Evolutionary conservation across 2,329 filamentous ascomycete species (phyloP), one percentile per base, ranked within the genome.

Genomic region (Aquanectria penicillioides): DNA sequence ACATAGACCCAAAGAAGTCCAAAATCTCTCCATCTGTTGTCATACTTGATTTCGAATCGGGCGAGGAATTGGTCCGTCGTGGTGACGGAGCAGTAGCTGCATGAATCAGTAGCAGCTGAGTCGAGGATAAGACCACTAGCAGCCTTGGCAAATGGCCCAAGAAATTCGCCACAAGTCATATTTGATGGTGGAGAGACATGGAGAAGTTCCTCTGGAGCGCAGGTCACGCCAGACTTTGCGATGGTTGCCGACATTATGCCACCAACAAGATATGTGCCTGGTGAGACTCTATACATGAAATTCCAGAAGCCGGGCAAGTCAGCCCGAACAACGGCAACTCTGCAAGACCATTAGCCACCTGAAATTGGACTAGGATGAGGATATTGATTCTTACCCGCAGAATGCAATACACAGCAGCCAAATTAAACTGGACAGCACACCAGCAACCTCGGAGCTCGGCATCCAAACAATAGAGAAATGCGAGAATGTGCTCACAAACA

Each of bases 261-360:
- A 25, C 82, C 80, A 43, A 91, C 83, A 6, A 92, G 78, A 71
- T 93, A 94, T 0, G 89, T 90, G 71, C 93, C 87, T 1, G 90
- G 89, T 0, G 86, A 89, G 56, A 89, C 78, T 34, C 88, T 83
- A 72, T 91, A 91, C 84, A 91, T 86, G 79, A 89, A 90, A 62
- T 86, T 85, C 89, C 90, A 92, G 79, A 92, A 91, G 4, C 83
- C 78, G 0, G 90, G 89, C 22, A 92, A 80, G 3, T 78, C 75
- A 2, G 71, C 71, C 1, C 87, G 87, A 5, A 79, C 74, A 8
- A 86, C 86, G 52, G 91, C 78, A 31, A 91, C 86, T 77, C 84
- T 78, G 63, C 12, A 10, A 28, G 31, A 22, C 13, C 17, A 6
- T 52, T 34, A 29, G 33, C 15, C 6, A 9, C 33, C 9, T 34